phyloP scores from a whole-genome alignment of 805 yeast genomes.

The Sugiyamaella boreocaroliniensis region DNA sequence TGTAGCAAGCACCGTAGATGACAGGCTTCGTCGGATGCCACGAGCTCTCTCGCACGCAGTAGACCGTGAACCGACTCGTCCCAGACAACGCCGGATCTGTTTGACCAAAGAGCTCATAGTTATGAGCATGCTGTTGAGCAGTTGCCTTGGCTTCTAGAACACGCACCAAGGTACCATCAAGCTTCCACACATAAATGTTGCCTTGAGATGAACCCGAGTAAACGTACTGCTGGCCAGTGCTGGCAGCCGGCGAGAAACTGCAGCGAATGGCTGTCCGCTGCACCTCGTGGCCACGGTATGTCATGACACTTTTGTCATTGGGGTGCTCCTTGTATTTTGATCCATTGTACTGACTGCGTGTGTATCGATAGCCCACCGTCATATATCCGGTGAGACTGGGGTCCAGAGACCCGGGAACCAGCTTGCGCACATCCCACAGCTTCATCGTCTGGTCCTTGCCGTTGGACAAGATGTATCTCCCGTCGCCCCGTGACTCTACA shows the following conservation, averaged over 20 bases:
- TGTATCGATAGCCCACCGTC: conserved; percentile 23
- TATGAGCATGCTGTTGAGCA: conserved; percentile 1
- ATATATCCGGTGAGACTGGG: conserved; percentile 2
- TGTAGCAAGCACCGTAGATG: conserved; percentile 15
- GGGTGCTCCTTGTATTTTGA: conserved; percentile 22
- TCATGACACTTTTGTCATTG: conserved; percentile 24
- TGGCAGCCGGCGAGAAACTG: conserved; percentile 25
- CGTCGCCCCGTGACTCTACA: conserved; percentile 25
- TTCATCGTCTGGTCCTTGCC: conserved; percentile 29
- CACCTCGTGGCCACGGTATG: conserved; percentile 27
- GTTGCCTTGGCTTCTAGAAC: conserved; percentile 6
- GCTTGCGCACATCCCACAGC: conserved; percentile 27
- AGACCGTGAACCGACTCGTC: not conserved
- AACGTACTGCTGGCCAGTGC: conserved; percentile 25
- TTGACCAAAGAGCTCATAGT: not conserved
- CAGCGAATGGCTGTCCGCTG: conserved; percentile 26
- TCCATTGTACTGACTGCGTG: conserved; percentile 18
- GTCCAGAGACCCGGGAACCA: conserved; percentile 11
- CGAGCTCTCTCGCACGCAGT: conserved; percentile 24
- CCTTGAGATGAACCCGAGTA: conserved; percentile 29
- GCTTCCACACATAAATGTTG: conserved; percentile 24
- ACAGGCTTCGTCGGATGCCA: conserved; percentile 26
- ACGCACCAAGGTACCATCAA: conserved; percentile 24
- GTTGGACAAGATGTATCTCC: conserved; percentile 25
- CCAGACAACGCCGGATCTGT: not conserved